phyloP scores from a whole-genome alignment of 129 eudicot species.

The Artemisia annua region DNA sequence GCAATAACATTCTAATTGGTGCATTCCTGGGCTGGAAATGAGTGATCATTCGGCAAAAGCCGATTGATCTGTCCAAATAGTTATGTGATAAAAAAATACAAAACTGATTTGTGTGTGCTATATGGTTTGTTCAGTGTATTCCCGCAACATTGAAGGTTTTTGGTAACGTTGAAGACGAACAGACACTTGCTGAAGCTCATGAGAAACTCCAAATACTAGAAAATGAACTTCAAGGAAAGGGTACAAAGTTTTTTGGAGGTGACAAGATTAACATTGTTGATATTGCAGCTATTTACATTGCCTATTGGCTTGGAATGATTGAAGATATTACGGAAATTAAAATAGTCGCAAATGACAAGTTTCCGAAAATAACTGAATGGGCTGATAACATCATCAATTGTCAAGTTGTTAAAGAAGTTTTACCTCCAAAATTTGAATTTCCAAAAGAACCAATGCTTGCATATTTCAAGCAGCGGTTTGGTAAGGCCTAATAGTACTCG shows the following conservation, averaged over 20 bases:
- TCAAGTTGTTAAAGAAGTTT: slow-evolving; percentile 16
- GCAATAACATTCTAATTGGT: too few species aligned
- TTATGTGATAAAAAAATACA: too few species aligned
- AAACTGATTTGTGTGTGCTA: not conserved
- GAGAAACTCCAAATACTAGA: slow-evolving; percentile 8
- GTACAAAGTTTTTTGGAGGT: slow-evolving; percentile 35
- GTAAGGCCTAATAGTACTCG: not conserved
- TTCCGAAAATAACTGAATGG: slow-evolving; percentile 25
- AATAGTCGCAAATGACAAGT: slow-evolving; percentile 24
- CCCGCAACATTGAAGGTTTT: slow-evolving; percentile 19
- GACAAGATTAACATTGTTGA: slow-evolving; percentile 33
- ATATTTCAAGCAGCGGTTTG: not conserved
- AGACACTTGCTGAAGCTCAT: slow-evolving; percentile 22
- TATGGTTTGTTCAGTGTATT: slow-evolving; percentile 24
- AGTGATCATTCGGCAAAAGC: too few species aligned
- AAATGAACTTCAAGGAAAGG: slow-evolving; percentile 11
- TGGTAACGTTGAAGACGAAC: slow-evolving; percentile 12
- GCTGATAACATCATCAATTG: slow-evolving; percentile 15
- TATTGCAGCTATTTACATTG: slow-evolving; percentile 27
- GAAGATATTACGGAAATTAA: slow-evolving; percentile 15
- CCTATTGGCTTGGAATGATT: slow-evolving; percentile 29
- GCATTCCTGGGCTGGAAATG: too few species aligned
- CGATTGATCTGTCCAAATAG: too few species aligned
- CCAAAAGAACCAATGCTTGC: slow-evolving; percentile 18
- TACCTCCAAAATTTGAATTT: slow-evolving; percentile 1